Conservation (phyloP, 148 eudicot genomes). For the Rheum nobile region DNA sequence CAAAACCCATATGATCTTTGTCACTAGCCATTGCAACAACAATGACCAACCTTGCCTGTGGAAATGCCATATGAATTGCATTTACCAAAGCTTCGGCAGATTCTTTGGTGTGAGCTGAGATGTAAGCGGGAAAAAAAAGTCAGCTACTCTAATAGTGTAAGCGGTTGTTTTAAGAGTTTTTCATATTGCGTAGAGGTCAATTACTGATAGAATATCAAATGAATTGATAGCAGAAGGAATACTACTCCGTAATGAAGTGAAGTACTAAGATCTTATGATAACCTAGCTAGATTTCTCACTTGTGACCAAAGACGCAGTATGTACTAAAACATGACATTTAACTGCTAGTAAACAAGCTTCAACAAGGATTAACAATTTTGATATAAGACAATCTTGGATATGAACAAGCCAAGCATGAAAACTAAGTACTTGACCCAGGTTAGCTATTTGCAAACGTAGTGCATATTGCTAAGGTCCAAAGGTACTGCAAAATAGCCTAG, state of each 20-base stretch:
- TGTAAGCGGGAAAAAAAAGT: constrained; percentile 12
- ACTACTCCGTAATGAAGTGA: not conserved
- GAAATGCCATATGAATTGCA: constrained; percentile 45
- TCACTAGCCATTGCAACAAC: constrained; percentile 97
- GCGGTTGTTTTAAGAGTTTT: not conserved
- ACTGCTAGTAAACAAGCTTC: not conserved
- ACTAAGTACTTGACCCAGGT: not conserved
- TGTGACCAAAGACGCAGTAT: not conserved
- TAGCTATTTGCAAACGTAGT: not conserved
- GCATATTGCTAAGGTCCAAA: not conserved
- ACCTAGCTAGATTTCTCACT: not conserved
- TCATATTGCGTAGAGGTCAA: not conserved
- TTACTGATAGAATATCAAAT: not conserved
- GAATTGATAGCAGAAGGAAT: not conserved
- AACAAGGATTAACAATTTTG: not conserved
- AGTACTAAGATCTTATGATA: not conserved
- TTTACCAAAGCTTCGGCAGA: constrained; percentile 78
- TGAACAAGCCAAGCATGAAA: not conserved
- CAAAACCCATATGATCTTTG: constrained; percentile 90
- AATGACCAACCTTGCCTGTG: constrained; percentile 38
- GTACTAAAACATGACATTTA: not conserved
- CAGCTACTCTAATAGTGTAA: not conserved
- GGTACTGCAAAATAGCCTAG: not conserved
- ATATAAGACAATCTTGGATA: not conserved
- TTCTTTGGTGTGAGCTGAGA: constrained; percentile 82